Evolutionary conservation across 352 stramenopile genomes (phyloP), one percentile per base, ranked within the genome.

Genomic region (Phytophthora fragariae): DNA sequence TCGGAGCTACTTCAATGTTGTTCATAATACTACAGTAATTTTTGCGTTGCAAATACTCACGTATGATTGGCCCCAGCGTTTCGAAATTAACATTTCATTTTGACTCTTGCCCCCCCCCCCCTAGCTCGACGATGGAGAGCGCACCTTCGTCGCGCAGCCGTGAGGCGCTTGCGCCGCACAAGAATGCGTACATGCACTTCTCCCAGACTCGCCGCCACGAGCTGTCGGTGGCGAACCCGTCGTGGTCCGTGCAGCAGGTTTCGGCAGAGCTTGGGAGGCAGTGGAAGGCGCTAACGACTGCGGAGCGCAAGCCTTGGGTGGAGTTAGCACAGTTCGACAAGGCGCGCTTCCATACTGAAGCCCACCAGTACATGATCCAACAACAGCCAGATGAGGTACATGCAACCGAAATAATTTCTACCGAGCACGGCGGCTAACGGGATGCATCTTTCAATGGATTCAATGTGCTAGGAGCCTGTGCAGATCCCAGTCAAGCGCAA

Each of bases 261-360:
- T 80, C 78, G n/a, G 64, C 73, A 0, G 78, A 92, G 62, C 57
- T 92, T 14, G 80, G 78, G 33, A 72, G 75, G n/a, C 71, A 83
- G 50, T 91, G 85, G 85, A 88, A 85, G 66, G 59, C 67, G 52
- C 68, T 91, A 57, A 54, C 68, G 31, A 39, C 76, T 59, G n/a
- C 47, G 2, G 79, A 89, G 49, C 76, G 77, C 24, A 84, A 80
- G 46, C 80, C 81, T 2, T 90, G 81, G 80, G 49, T 85, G 27
- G 80, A 91, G 55, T 61, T 92, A 8, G 84, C 83, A 27, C 81
- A 86, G 59, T 90, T 90, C 55, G 85, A 92, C 57, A 83, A 80
- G 41, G 82, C 75, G n/a, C 76, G 77, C 33, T 84, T 82, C 59
- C 73, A 81, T 53, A 83, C 69, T 7, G 71, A 91, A 64, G 53